Evolutionary conservation across 2,329 filamentous ascomycete genomes (phyloP), one percentile per base, ranked within the genome.

Genomic region (Zymoseptoria pseudotritici): DNA sequence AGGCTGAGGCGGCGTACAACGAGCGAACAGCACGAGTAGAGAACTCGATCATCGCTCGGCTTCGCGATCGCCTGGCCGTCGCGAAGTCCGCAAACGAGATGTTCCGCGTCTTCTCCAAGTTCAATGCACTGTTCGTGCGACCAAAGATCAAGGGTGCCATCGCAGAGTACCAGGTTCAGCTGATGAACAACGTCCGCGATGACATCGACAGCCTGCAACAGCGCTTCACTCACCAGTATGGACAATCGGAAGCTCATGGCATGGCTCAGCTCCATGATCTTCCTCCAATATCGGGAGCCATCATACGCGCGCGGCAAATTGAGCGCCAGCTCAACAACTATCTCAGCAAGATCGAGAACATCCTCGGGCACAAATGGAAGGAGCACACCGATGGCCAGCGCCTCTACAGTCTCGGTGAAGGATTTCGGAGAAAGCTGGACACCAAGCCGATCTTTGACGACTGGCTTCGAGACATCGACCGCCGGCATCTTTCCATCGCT

Each of bases 41-140:
- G 74, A 99, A 99, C 76, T 97, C 94, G 3, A 99, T 99, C 75
- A 99, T 99, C 73, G 91, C 94, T 36, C 85, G 91, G 57, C 81
- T 99, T 31, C 85, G 94, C 70, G 94, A 99, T 75, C 89, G 94
- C 60, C 82, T 99, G 58, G 94, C 92, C 13, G 96, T 91, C 6
- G 93, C 94, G 11, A 97, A 96, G 80, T 96, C 91, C 63, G 94
- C 94, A 50, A 97, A 96, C 72, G 95, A 99, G 76, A 99, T 99
- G 94, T 99, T 99, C 75, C 89, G 95, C 58, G 94, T 99, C 63
- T 99, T 99, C 74, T 97, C 94, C 57, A 97, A 97, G 73, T 99
- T 99, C 83, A 99, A 99, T 73, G 94, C 94, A 1, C 86, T 99
- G 29, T 96, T 99, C 68, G 93, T 99, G 59, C 86, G 94, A 61